Evolutionary conservation across 1,139 yeast genomes (phyloP).

Genomic region (Pichia terricola): DNA sequence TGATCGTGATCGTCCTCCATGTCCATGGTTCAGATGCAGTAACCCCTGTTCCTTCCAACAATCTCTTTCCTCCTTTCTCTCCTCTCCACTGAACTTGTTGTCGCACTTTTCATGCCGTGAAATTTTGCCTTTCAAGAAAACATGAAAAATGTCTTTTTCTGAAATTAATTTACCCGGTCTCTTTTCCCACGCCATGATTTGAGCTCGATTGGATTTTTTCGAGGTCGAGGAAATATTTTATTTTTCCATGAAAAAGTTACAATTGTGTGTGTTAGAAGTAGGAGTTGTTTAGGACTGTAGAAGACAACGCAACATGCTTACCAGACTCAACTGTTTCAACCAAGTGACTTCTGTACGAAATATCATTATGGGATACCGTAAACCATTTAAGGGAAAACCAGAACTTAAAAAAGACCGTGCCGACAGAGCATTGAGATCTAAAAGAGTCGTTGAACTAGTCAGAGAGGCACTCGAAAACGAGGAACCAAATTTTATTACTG

Average conservation of each 20-base stretch:
- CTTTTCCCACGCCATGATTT: neutral
- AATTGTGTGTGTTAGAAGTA: no score
- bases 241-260: no score
- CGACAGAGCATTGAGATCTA: conserved; percentile 19
- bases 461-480: conserved; percentile 53
- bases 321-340: no score
- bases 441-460: conserved; percentile 29
- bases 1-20: neutral
- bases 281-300: no score
- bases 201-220: no score
- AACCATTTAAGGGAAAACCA: conserved; percentile 20
- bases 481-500: conserved; percentile 72
- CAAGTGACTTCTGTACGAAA: conserved; percentile 7
- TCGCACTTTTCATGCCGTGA: no score
- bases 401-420: conserved; percentile 14
- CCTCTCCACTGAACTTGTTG: no score
- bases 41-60: neutral
- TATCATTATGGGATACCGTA: conserved; percentile 20
- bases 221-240: no score
- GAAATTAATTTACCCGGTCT: neutral
- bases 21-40: neutral
- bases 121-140: no score
- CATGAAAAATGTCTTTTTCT: neutral
- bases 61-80: neutral
- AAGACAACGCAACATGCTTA: no score